A percentile compares a stretch with the other conserved stretches of the same genome.
Evolutionary conservation across 2,329 filamentous ascomycete genomes (phyloP).

Genomic region (Ascomycota sp.): DNA sequence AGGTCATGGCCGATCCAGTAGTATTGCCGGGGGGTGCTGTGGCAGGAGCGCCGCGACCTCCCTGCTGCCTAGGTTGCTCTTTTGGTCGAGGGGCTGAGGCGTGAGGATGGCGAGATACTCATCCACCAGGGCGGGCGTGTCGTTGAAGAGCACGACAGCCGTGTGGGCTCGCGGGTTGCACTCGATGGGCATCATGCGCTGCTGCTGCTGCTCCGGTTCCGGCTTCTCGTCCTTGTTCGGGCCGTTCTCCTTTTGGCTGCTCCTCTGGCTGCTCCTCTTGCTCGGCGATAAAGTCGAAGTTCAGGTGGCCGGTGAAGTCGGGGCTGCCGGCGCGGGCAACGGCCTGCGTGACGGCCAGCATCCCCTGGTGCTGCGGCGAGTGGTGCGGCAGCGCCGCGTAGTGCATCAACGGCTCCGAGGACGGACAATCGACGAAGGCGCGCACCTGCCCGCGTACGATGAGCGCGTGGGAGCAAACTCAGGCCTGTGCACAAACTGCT

Average conservation of each 20-base stretch:
- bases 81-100: background rate
- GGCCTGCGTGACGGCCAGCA: slow-evolving; percentile 42
- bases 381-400: slow-evolving; percentile 37
- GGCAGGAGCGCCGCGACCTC: slow-evolving; percentile 6
- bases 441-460: slow-evolving; percentile 43
- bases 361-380: slow-evolving; percentile 32
- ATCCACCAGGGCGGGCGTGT: slow-evolving; percentile 23
- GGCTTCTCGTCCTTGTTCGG: slow-evolving; percentile 24
- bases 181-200: slow-evolving; percentile 41
- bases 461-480: slow-evolving; percentile 57
- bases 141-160: slow-evolving; percentile 38
- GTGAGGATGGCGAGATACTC: slow-evolving; percentile 31
- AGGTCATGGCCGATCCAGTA: slow-evolving; percentile 55
- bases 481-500: slow-evolving; percentile 39
- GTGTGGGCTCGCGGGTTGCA: slow-evolving; percentile 53
- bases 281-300: slow-evolving; percentile 60
- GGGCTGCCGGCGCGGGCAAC: slow-evolving; percentile 30
- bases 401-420: slow-evolving; percentile 41
- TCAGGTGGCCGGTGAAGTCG: slow-evolving; percentile 46
- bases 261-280: too few species aligned
- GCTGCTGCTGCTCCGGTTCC: background rate
- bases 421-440: slow-evolving; percentile 47
- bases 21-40: slow-evolving; percentile 8
- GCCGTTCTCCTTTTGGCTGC: too few species aligned
- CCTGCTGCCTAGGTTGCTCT: slow-evolving; percentile 1